Percentiles rank a stretch among this genome's conserved stretches.
These are phyloP conservation scores for Chrysopogon serrulatus DNA, from an alignment of 176 grass and related monocot species.

Conservation along the genomic window DNA sequence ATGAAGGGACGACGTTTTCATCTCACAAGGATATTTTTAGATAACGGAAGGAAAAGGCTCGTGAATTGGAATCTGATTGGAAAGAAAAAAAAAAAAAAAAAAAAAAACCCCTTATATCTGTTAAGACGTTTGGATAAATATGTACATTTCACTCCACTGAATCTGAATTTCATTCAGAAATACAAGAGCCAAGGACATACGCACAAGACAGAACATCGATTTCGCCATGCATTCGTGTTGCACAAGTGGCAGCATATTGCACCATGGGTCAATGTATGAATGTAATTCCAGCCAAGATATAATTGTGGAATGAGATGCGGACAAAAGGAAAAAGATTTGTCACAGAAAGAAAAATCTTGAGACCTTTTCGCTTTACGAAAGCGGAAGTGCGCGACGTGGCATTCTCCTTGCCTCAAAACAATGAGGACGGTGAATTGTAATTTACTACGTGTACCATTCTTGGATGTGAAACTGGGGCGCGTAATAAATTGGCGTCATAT, in stretches of 20 bases:
- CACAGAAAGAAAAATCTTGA: neutral
- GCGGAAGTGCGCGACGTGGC: neutral
- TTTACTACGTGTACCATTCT: no score
- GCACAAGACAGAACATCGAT: neutral
- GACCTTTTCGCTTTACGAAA: neutral
- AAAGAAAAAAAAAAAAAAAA: neutral
- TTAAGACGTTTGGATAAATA: neutral
- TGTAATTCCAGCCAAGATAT: neutral
- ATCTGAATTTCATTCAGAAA: neutral
- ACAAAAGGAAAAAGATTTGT: neutral
- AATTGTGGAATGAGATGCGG: neutral
- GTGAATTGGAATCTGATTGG: neutral
- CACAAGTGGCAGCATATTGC: neutral
- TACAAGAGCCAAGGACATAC: neutral
- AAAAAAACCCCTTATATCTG: neutral
- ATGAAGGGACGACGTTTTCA: constrained; percentile 1
- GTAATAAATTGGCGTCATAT: neutral
- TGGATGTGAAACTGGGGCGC: neutral
- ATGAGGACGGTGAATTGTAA: neutral
- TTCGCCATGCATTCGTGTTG: neutral
- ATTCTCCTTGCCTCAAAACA: neutral
- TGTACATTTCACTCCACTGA: neutral
- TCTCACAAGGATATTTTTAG: neutral
- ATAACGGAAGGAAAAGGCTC: neutral
- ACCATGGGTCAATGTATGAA: neutral